These are phyloP conservation scores for Rutstroemia sp. DNA, from an alignment of 2,329 filamentous ascomycete genomes.

Conservation along the genomic window DNA sequence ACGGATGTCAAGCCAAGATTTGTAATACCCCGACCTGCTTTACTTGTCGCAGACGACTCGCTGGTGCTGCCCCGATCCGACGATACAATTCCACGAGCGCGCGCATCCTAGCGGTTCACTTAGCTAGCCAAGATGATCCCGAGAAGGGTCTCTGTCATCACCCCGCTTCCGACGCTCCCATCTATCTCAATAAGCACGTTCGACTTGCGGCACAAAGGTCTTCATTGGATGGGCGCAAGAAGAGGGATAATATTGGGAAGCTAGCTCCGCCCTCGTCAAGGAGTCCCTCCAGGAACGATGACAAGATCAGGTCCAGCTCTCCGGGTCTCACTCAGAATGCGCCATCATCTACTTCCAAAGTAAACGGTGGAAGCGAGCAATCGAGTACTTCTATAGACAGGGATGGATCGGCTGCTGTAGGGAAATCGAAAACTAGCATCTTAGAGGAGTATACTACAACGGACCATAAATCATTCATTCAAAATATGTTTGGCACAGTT, in stretches of 20 bases:
- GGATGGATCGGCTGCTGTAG: neutral
- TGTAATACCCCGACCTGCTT: constrained; percentile 77
- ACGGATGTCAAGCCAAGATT: constrained; percentile 62
- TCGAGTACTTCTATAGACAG: neutral
- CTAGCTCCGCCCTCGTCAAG: neutral
- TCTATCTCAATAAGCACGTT: constrained; percentile 3
- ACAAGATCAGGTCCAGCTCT: neutral
- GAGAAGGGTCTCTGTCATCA: constrained; percentile 58
- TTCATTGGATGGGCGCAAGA: constrained; percentile 1
- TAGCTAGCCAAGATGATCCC: constrained; percentile 74
- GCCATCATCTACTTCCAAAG: neutral
- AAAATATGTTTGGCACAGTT: constrained; percentile 58
- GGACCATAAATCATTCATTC: constrained; percentile 55
- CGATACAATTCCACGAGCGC: constrained; percentile 77
- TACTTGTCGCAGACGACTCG: constrained; percentile 63
- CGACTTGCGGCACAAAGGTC: neutral
- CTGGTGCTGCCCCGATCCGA: constrained; percentile 61
- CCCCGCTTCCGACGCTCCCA: constrained; percentile 11
- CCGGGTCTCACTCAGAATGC: neutral
- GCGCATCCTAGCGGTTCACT: constrained; percentile 69
- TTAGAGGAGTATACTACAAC: constrained; percentile 33
- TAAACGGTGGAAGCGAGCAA: neutral
- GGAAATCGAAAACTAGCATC: neutral
- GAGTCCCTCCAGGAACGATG: neutral
- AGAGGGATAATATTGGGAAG: neutral